Conservation (phyloP, 2,329 filamentous ascomycete genomes). For the Aspergillus awamori region DNA sequence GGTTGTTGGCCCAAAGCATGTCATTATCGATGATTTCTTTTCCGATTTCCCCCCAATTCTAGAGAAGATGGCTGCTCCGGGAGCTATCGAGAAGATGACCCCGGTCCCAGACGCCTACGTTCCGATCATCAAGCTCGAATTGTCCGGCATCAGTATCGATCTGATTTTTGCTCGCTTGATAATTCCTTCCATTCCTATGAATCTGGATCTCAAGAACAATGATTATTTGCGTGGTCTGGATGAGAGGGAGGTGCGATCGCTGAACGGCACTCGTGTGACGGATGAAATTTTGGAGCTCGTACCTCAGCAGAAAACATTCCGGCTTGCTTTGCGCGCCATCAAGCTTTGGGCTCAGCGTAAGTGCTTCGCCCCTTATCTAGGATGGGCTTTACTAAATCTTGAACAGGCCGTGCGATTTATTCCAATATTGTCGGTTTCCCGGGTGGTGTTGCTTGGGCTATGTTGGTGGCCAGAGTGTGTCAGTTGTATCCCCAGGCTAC, state of each 20-base stretch:
- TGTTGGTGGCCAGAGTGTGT: conserved; percentile 93
- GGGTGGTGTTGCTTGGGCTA: conserved; percentile 96
- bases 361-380: conserved; percentile 16
- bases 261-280: conserved; percentile 93
- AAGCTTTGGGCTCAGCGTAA: conserved; percentile 89
- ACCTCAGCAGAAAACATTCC: conserved; percentile 86
- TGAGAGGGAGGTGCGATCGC: conserved; percentile 80
- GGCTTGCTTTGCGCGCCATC: conserved; percentile 83
- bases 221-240: conserved; percentile 82
- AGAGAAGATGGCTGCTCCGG: conserved; percentile 71
- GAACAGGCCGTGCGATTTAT: conserved; percentile 76
- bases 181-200: conserved; percentile 70
- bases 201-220: conserved; percentile 79
- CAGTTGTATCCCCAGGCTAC: conserved; percentile 94
- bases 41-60: conserved; percentile 80
- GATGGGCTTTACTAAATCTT: neutral
- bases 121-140: conserved; percentile 96
- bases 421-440: conserved; percentile 96
- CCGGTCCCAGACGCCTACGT: conserved; percentile 89
- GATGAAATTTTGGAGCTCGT: conserved; percentile 89
- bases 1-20: conserved; percentile 86
- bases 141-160: conserved; percentile 89
- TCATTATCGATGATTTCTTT: conserved; percentile 90
- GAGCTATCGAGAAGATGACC: conserved; percentile 81
- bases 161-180: conserved; percentile 82